phyloP scores from a whole-genome alignment of 352 stramenopile species.

The Phytophthora pseudosyringae region DNA sequence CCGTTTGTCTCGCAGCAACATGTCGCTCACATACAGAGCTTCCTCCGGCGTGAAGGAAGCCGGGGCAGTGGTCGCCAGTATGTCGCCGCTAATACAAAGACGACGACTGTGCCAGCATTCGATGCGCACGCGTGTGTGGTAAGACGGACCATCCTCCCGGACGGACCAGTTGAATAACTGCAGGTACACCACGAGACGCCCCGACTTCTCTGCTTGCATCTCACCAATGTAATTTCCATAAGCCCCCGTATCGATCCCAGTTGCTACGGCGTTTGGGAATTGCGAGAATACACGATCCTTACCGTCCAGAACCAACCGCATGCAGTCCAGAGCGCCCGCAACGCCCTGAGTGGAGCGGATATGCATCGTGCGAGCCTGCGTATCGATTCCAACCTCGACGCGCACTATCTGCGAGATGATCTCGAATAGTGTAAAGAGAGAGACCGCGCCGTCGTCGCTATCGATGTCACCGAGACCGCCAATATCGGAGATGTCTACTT shows the following conservation, averaged over 20 bases:
- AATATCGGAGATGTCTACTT: background rate
- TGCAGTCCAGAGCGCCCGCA: conserved; percentile 29
- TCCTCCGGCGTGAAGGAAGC: conserved; percentile 42
- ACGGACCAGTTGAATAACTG: conserved; percentile 50
- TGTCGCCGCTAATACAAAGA: conserved; percentile 54
- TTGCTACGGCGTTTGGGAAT: conserved; percentile 53
- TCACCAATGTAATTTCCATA: conserved; percentile 62
- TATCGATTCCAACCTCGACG: conserved; percentile 42
- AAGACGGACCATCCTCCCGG: conserved; percentile 27
- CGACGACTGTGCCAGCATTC: conserved; percentile 50
- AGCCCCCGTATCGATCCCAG: conserved; percentile 19
- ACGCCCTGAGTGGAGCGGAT: conserved; percentile 38
- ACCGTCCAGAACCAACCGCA: conserved; percentile 56
- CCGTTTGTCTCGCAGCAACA: conserved; percentile 51
- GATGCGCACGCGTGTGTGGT: conserved; percentile 51
- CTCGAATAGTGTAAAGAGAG: conserved; percentile 47
- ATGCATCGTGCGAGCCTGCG: conserved; percentile 38
- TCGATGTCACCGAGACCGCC: conserved; percentile 1
- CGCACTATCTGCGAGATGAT: conserved; percentile 48
- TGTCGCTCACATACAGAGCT: conserved; percentile 41
- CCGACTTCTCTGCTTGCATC: conserved; percentile 44
- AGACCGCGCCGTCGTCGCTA: conserved; percentile 22
- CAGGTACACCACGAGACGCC: conserved; percentile 54
- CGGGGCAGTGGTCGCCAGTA: conserved; percentile 37
- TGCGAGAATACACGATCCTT: conserved; percentile 59